A percentile compares a stretch with the other conserved stretches of the same genome.
Conservation (phyloP, 306 rosid genomes). For the Begonia loranthoides region DNA sequence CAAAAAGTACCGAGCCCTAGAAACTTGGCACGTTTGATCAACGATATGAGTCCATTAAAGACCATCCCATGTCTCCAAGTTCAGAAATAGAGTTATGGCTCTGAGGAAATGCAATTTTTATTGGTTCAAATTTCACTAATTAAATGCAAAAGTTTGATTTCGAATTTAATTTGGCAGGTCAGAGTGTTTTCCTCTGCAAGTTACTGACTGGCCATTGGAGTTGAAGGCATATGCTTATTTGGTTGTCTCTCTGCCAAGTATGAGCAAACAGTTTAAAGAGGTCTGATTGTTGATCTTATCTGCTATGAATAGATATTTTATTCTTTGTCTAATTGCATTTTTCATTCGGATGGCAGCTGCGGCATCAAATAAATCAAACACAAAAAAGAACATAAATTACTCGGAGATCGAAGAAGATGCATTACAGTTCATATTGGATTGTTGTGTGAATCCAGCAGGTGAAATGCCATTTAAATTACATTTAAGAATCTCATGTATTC, state of each 20-base stretch:
- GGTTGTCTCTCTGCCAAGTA: conserved; percentile 75
- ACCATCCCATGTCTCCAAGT: not conserved
- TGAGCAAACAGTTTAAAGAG: conserved; percentile 71
- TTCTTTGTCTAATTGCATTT: conserved; percentile 11
- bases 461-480: conserved; percentile 1
- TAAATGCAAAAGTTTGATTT: not conserved
- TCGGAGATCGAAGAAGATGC: conserved; percentile 86
- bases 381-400: conserved; percentile 53
- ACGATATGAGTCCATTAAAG: not conserved
- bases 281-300: conserved; percentile 20
- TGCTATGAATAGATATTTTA: conserved; percentile 5
- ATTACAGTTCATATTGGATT: conserved; percentile 63
- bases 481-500: not conserved
- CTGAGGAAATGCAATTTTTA: not conserved
- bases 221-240: conserved; percentile 88
- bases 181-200: conserved; percentile 74
- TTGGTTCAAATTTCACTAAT: not conserved
- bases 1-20: not conserved
- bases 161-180: conserved; percentile 32
- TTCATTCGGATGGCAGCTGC: conserved; percentile 75
- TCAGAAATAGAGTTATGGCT: not conserved
- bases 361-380: conserved; percentile 49
- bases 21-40: not conserved
- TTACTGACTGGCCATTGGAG: conserved; percentile 92
- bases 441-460: conserved; percentile 95